A percentile compares a stretch with the other conserved stretches of the same genome.
phyloP scores from a whole-genome alignment of 179 eudicot species.

The Beta corolliflora region DNA sequence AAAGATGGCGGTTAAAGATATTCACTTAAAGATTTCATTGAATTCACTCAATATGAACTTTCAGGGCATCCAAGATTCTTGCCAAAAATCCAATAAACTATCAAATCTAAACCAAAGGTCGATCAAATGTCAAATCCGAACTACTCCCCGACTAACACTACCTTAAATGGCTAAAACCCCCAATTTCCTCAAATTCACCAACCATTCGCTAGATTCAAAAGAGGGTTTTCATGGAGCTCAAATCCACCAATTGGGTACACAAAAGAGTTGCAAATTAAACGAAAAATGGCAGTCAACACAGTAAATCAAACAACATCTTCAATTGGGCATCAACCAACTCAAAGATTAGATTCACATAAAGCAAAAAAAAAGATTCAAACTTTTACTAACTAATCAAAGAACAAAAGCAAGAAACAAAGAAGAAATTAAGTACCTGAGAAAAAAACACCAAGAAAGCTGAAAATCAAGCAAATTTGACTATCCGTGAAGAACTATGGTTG shows the following conservation, averaged over 20 bases:
- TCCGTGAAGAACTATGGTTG: background rate
- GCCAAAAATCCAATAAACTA: too few species aligned
- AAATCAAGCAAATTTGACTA: slow-evolving; percentile 9
- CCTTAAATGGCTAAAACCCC: background rate
- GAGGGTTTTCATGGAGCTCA: slow-evolving; percentile 13
- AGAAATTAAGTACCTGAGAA: slow-evolving; percentile 12
- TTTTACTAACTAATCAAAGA: background rate
- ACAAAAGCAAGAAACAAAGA: too few species aligned
- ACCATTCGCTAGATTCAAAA: slow-evolving; percentile 10
- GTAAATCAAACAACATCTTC: background rate
- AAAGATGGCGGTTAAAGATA: too few species aligned
- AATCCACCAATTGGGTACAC: slow-evolving; percentile 22
- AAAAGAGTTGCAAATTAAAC: background rate
- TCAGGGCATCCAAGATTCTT: too few species aligned
- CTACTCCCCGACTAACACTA: background rate
- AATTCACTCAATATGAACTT: too few species aligned
- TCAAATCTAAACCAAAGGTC: too few species aligned
- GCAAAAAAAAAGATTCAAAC: background rate
- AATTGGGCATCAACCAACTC: slow-evolving; percentile 11
- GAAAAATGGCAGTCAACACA: background rate
- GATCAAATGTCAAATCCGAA: too few species aligned
- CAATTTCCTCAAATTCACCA: background rate
- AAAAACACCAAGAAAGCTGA: background rate
- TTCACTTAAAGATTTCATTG: too few species aligned
- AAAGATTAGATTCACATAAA: slow-evolving; percentile 8